Conservation (phyloP, 2,329 filamentous ascomycete genomes). For the Zelopaecilomyces penicillatus region DNA sequence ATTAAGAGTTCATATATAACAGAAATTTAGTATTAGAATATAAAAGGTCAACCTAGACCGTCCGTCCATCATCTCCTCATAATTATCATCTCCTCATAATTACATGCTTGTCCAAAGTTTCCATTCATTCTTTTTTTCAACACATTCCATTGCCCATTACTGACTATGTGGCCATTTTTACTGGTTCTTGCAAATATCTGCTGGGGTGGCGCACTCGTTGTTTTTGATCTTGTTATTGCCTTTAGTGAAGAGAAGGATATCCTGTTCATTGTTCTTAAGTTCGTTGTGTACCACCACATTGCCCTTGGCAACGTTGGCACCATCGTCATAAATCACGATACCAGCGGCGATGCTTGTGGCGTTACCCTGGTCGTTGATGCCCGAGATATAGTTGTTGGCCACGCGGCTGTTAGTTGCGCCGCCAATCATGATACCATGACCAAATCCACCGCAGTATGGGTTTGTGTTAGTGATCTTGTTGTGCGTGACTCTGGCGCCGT, state of each 20-base stretch:
- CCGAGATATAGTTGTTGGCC: background rate
- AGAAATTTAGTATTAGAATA: too few species aligned
- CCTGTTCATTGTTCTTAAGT: background rate
- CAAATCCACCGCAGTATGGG: constrained; percentile 5
- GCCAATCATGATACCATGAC: constrained; percentile 18
- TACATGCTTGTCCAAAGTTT: too few species aligned
- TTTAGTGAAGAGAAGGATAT: background rate
- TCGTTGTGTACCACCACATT: background rate
- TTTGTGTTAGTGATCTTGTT: constrained; percentile 20
- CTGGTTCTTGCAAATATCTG: background rate
- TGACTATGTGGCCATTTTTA: too few species aligned
- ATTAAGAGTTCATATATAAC: too few species aligned
- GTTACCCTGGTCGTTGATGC: background rate
- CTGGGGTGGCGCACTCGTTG: background rate
- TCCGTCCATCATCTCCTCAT: too few species aligned
- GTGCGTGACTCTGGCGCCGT: constrained; percentile 19
- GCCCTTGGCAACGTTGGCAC: too few species aligned
- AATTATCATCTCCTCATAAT: too few species aligned
- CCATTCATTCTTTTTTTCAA: too few species aligned
- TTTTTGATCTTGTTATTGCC: background rate
- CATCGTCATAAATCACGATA: background rate
- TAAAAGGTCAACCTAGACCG: too few species aligned
- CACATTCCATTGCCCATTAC: too few species aligned
- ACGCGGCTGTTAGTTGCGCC: constrained; percentile 17
- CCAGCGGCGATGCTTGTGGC: background rate